Evolutionary conservation across 2,329 filamentous ascomycete genomes (phyloP).

Genomic region (Sporothrix pseudoabietina): DNA sequence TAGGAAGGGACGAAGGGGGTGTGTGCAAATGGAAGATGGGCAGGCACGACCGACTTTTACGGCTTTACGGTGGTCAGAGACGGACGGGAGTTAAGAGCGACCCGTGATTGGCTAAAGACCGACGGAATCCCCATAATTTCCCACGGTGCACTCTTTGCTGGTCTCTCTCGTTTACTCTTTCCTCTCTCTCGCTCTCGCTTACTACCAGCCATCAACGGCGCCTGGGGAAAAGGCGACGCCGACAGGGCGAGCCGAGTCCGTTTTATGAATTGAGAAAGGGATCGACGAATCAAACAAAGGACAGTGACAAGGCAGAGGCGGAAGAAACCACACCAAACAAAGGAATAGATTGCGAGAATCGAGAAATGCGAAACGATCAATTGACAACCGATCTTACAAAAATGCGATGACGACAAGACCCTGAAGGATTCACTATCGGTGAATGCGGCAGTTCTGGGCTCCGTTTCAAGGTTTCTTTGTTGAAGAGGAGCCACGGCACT

Average conservation of each 20-base stretch:
- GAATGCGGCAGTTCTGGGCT: background rate
- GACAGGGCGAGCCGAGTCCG: constrained; percentile 3
- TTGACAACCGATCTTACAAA: background rate
- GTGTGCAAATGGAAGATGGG: background rate
- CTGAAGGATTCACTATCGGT: background rate
- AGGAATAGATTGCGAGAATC: constrained; percentile 5
- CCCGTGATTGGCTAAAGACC: background rate
- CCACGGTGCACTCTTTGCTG: background rate
- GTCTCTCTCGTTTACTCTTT: background rate
- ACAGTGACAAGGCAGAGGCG: background rate
- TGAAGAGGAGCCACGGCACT: background rate
- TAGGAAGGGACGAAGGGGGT: background rate
- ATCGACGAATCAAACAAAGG: constrained; percentile 8
- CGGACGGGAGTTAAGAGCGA: background rate
- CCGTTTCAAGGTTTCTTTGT: background rate
- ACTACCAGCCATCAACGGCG: background rate
- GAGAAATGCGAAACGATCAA: background rate
- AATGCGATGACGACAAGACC: background rate
- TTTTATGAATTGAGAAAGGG: background rate
- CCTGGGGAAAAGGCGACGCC: constrained; percentile 1
- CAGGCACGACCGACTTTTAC: background rate
- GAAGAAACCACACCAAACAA: background rate
- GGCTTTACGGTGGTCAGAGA: background rate
- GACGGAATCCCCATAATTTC: background rate
- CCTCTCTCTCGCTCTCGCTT: constrained; percentile 15